Conservation (phyloP, 169 alveolate genomes). For the Plasmodium vinckei region DNA sequence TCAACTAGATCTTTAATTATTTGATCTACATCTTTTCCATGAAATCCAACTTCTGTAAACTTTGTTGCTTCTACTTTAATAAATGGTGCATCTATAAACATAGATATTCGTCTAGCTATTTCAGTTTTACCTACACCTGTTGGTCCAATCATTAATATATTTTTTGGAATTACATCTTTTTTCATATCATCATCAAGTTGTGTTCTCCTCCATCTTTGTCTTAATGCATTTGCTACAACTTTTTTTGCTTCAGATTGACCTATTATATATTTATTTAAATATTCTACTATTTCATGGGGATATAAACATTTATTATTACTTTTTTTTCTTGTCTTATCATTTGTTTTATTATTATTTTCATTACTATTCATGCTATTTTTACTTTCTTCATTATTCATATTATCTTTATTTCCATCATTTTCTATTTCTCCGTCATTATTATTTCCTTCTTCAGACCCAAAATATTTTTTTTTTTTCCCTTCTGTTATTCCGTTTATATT, state of each 20-base stretch:
- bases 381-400: neutral
- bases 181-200: constrained; percentile 80
- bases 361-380: neutral
- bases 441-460: constrained; percentile 8
- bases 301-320: constrained; percentile 46
- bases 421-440: neutral
- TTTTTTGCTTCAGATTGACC: constrained; percentile 90
- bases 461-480: neutral
- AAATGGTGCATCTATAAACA: constrained; percentile 91
- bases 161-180: constrained; percentile 88
- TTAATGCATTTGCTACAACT: constrained; percentile 88
- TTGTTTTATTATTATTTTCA: neutral
- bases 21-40: constrained; percentile 92
- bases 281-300: constrained; percentile 82
- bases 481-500: constrained; percentile 11
- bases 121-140: constrained; percentile 94
- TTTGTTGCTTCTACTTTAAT: constrained; percentile 93
- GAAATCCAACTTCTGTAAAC: constrained; percentile 94
- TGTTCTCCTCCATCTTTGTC: constrained; percentile 85
- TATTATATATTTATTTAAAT: constrained; percentile 83
- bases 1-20: constrained; percentile 85
- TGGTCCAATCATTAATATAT: constrained; percentile 91
- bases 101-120: constrained; percentile 90
- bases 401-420: neutral
- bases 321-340: neutral